Conservation (phyloP, 768 basidiomycete genomes). For the Floccularia luteovirens region DNA sequence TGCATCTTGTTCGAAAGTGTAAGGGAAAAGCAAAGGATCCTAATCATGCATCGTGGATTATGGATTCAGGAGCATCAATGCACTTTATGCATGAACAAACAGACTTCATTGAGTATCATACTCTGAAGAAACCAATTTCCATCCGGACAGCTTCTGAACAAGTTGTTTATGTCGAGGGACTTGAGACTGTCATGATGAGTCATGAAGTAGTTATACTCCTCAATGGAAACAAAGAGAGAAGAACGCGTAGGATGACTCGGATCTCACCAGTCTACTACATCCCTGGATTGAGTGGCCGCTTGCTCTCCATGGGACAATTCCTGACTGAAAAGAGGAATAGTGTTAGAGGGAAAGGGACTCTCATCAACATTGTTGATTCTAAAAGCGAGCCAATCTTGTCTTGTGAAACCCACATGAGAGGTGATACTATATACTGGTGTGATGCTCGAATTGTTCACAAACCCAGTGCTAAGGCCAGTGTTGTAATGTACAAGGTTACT, state of each 20-base stretch:
- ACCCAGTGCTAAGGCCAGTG: neutral
- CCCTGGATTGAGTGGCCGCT: too few species aligned
- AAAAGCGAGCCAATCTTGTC: neutral
- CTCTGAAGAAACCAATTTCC: neutral
- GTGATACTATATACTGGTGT: neutral
- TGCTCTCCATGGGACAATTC: too few species aligned
- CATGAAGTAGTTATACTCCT: neutral
- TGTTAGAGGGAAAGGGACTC: too few species aligned
- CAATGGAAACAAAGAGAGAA: too few species aligned
- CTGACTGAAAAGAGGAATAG: too few species aligned
- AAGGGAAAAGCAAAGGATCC: neutral
- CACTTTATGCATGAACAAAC: neutral
- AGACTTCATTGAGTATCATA: neutral
- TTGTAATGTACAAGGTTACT: neutral
- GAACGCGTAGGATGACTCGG: too few species aligned
- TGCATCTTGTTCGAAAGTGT: neutral
- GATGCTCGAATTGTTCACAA: neutral
- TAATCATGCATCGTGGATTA: neutral
- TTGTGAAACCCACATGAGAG: neutral
- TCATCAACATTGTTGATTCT: too few species aligned
- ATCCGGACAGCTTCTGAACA: neutral
- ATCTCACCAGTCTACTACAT: too few species aligned
- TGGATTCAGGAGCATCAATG: neutral
- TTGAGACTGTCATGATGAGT: neutral
- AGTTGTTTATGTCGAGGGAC: neutral